A percentile compares a stretch with the other conserved stretches of the same genome.
phyloP scores from a whole-genome alignment of 768 basidiomycete genomes.

The Naganishia antarctica region DNA sequence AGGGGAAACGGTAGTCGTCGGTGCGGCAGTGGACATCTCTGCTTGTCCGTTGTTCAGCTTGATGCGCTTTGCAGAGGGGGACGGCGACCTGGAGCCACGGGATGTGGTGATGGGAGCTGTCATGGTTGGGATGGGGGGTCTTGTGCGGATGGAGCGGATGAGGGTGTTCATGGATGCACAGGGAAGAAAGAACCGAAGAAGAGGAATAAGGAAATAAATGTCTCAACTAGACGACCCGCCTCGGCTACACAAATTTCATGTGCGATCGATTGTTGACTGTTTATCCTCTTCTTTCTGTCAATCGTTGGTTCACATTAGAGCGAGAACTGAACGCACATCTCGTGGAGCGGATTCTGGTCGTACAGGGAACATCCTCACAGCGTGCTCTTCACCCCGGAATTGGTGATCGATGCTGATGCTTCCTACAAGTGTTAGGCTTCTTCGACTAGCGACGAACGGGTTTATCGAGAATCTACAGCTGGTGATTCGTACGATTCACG shows the following conservation, averaged over 20 bases:
- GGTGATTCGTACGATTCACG: slow-evolving; percentile 71
- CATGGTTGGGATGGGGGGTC: neutral
- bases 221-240: neutral
- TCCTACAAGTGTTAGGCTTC: slow-evolving; percentile 67
- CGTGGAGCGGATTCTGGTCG: slow-evolving; percentile 64
- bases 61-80: slow-evolving; percentile 12
- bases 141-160: neutral
- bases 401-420: neutral
- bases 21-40: neutral
- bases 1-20: too few relatives aligned
- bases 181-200: neutral
- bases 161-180: neutral
- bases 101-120: neutral
- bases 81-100: neutral
- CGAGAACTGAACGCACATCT: slow-evolving; percentile 74
- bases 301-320: too few relatives aligned
- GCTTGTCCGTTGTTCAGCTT: neutral
- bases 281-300: too few relatives aligned
- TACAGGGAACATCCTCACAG: slow-evolving; percentile 67
- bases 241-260: slow-evolving; percentile 11
- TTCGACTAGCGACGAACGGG: slow-evolving; percentile 74
- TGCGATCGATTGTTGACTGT: neutral
- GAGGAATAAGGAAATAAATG: neutral
- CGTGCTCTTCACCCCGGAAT: slow-evolving; percentile 55
- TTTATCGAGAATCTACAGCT: slow-evolving; percentile 87